Evolutionary conservation across 306 rosid species (phyloP).

Genomic region (Crataegus laevigata): DNA sequence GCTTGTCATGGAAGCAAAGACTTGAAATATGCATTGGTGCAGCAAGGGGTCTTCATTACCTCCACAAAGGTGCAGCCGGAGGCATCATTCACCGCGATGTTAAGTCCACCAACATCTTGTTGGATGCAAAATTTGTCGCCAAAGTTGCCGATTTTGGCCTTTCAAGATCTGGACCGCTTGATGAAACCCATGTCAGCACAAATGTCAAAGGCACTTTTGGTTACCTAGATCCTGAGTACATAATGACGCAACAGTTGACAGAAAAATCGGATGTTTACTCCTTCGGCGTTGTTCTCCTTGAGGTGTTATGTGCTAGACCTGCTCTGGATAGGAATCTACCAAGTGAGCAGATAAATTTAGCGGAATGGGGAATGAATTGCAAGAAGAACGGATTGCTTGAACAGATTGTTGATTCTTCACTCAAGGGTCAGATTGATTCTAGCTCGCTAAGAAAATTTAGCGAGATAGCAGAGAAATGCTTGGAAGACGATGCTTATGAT

Average conservation of each 20-base stretch:
- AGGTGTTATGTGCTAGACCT: slow-evolving; percentile 42
- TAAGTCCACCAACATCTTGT: slow-evolving; percentile 46
- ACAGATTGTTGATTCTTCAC: slow-evolving; percentile 33
- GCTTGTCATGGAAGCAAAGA: slow-evolving; percentile 45
- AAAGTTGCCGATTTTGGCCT: slow-evolving; percentile 57
- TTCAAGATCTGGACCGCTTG: slow-evolving; percentile 31
- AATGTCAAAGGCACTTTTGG: slow-evolving; percentile 46
- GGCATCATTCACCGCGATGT: slow-evolving; percentile 53
- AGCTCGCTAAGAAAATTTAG: slow-evolving; percentile 43
- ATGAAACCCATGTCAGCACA: slow-evolving; percentile 44
- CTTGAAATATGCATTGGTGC: slow-evolving; percentile 55
- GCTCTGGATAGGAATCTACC: slow-evolving; percentile 33
- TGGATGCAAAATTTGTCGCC: slow-evolving; percentile 34
- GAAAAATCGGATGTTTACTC: slow-evolving; percentile 52
- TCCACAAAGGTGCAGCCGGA: slow-evolving; percentile 42
- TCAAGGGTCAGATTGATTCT: slow-evolving; percentile 31
- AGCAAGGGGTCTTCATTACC: slow-evolving; percentile 46
- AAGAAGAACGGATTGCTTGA: slow-evolving; percentile 37
- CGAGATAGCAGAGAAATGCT: slow-evolving; percentile 35
- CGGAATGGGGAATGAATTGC: slow-evolving; percentile 45
- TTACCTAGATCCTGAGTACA: slow-evolving; percentile 50
- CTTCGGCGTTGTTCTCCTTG: slow-evolving; percentile 45
- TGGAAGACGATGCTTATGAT: slow-evolving; percentile 28
- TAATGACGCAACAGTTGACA: slow-evolving; percentile 33
- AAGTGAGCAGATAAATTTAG: slow-evolving; percentile 39